These are phyloP conservation scores for Clathrospora elynae DNA, from an alignment of 2,329 filamentous ascomycete species.

Conservation along the genomic window DNA sequence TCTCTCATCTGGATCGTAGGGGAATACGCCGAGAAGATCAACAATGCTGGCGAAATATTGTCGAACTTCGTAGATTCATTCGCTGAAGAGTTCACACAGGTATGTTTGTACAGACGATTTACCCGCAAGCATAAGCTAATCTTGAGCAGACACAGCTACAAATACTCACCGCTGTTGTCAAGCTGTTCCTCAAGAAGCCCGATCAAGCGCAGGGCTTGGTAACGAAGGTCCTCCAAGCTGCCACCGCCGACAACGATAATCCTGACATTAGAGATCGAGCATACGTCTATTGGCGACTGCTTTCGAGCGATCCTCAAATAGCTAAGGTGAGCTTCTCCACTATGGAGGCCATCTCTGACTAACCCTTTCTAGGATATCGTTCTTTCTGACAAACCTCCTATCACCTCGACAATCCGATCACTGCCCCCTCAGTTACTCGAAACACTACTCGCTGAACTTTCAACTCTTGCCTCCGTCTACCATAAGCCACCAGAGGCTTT, in stretches of 20 bases:
- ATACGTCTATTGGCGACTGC: constrained; percentile 96
- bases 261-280: constrained; percentile 96
- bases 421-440: constrained; percentile 84
- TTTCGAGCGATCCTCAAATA: constrained; percentile 88
- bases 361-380: constrained; percentile 69
- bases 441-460: constrained; percentile 87
- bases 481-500: constrained; percentile 99
- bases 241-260: constrained; percentile 95
- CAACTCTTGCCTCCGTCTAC: constrained; percentile 94
- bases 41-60: constrained; percentile 94
- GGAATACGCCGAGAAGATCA: constrained; percentile 99
- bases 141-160: constrained; percentile 83
- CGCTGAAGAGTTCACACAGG: constrained; percentile 94
- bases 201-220: constrained; percentile 88
- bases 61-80: constrained; percentile 91
- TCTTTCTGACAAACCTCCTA: constrained; percentile 90
- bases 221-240: constrained; percentile 89
- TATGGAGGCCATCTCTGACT: constrained; percentile 1
- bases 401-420: constrained; percentile 90
- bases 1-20: constrained; percentile 98
- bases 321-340: constrained; percentile 68
- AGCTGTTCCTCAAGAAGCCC: constrained; percentile 96
- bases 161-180: constrained; percentile 95
- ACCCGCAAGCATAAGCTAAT: constrained; percentile 36
- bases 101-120: constrained; percentile 48